Percentiles rank a stretch among this genome's conserved stretches.
These are phyloP conservation scores for Macrolepiota albuminosa DNA, from an alignment of 768 basidiomycete genomes.

Conservation along the genomic window DNA sequence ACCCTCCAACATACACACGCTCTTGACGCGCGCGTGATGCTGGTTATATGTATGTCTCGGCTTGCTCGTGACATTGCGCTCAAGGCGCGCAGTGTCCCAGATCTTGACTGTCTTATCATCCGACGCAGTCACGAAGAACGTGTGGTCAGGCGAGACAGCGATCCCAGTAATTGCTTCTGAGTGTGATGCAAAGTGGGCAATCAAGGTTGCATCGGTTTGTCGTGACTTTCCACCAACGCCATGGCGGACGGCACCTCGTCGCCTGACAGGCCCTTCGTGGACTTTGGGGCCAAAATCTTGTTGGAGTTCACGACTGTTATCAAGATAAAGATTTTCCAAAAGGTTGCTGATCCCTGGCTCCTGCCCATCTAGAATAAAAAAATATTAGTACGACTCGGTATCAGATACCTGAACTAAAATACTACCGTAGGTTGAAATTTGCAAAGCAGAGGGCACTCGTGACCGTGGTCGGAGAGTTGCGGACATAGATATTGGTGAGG, in stretches of 20 bases:
- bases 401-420: conserved; percentile 1
- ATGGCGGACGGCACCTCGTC: conserved; percentile 69
- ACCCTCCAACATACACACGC: conserved; percentile 79
- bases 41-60: conserved; percentile 61
- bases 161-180: conserved; percentile 74
- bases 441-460: conserved; percentile 48
- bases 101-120: conserved; percentile 92
- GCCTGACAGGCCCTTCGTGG: conserved; percentile 74
- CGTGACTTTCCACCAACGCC: conserved; percentile 52
- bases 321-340: conserved; percentile 85
- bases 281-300: conserved; percentile 90
- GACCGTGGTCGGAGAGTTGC: conserved; percentile 46
- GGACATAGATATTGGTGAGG: conserved; percentile 68
- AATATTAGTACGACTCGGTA: background rate
- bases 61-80: conserved; percentile 90
- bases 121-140: conserved; percentile 91
- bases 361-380: conserved; percentile 62
- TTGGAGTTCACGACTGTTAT: conserved; percentile 80
- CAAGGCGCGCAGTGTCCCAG: conserved; percentile 91
- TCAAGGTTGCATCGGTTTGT: conserved; percentile 71
- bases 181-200: conserved; percentile 84
- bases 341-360: conserved; percentile 88
- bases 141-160: conserved; percentile 87
- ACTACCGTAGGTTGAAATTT: conserved; percentile 72
- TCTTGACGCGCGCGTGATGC: conserved; percentile 57